Base-by-base conservation (phyloP, 106 monocot species). In the Allium fistulosum region DNA sequence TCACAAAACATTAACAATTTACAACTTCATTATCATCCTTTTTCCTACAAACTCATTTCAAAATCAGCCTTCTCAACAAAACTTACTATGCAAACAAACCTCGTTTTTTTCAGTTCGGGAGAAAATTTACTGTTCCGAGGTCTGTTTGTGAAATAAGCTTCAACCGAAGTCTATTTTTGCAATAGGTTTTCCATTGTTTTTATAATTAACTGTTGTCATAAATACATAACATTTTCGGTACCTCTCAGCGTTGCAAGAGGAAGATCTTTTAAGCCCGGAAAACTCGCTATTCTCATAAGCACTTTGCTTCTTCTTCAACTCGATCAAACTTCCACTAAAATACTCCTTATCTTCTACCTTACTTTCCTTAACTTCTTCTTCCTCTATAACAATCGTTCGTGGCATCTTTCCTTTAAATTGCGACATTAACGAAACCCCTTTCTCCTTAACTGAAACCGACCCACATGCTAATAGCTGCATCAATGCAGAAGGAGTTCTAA, bases 301-400 rank as follows among this genome's bases (percentile, higher is more conserved):
- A 12, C 58, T 68, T 10, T 9, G 63, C 26, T 76, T 80, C 76
- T 89, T 93, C 78, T 85, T 93, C 28, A 79, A 84, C 78, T 90
- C 86, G 26, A 93, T 74, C 74, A 94, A 74, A 64, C 86, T 94
- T 2, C 93, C 90, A 70, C 93, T 94, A 68, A 94, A 94, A 62
- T 87, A 90, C 70, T 87, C 94, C 69, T 85, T 83, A 45, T 84
- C 90, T 49, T 79, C 80, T 50, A 77, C 50, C 16, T 59, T 74
- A 69, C 12, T 8, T 69, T 59, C 49, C 65, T 71, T 62, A 65
- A 71, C 60, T 51, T 61, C 69, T 8, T 61, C 51, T 48, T 47
- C 17, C 14, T n/a, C 59, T 74, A 70, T 8, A 64, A 70, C 10
- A 1, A 53, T 28, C 53, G 71, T 62, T 2, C 81, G 66, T 12